Percentiles rank a stretch among this genome's conserved stretches.
phyloP scores from a whole-genome alignment of 1,139 yeast genomes.

The Pichia sp. region DNA sequence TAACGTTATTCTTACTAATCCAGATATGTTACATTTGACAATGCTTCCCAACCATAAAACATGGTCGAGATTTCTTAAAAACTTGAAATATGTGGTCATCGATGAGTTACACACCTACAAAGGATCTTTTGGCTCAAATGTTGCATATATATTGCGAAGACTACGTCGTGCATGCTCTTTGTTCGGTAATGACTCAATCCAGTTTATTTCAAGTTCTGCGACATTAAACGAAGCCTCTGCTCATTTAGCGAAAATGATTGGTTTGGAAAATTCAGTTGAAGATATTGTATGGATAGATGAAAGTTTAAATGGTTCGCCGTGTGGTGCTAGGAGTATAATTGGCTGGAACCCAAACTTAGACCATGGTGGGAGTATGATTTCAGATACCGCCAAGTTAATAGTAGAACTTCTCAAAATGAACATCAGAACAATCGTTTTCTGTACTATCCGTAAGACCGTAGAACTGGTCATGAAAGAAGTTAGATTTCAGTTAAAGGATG shows the following conservation, averaged over 20 bases:
- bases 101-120: conserved; percentile 89
- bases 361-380: conserved; percentile 67
- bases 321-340: conserved; percentile 67
- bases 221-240: conserved; percentile 69
- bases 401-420: conserved; percentile 59
- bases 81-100: conserved; percentile 70
- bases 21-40: conserved; percentile 87
- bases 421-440: conserved; percentile 83
- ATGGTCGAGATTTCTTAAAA: conserved; percentile 68
- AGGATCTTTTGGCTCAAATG: conserved; percentile 91
- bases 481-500: conserved; percentile 45
- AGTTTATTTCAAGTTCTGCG: conserved; percentile 88
- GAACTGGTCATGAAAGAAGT: conserved; percentile 85
- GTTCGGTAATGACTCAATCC: conserved; percentile 49
- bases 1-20: conserved; percentile 84
- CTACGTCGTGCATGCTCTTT: conserved; percentile 56
- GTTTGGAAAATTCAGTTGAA: conserved; percentile 41
- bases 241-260: conserved; percentile 73
- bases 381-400: conserved; percentile 71
- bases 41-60: conserved; percentile 69
- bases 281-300: conserved; percentile 62
- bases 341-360: conserved; percentile 79
- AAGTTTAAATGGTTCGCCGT: conserved; percentile 78
- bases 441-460: conserved; percentile 81
- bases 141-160: conserved; percentile 77